A percentile compares a stretch with the other conserved stretches of the same genome.
Conservation (phyloP, 2,329 filamentous ascomycete species). For the Fusarium palustre region DNA sequence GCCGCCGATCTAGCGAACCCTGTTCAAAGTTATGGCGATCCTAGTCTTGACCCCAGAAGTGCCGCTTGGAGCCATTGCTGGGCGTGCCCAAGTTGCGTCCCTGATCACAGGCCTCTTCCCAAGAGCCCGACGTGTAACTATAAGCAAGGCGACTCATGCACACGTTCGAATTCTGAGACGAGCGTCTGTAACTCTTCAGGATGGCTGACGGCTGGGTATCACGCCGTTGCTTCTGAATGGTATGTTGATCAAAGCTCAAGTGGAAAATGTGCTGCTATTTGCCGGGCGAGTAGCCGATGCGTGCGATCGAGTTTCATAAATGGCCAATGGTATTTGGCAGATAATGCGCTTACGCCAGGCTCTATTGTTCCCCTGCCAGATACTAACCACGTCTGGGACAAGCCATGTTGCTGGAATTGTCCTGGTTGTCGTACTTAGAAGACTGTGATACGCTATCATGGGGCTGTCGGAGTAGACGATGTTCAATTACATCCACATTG, state of each 20-base stretch:
- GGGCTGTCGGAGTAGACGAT: too few relatives aligned
- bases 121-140: conserved; percentile 13
- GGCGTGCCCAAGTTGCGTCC: conserved; percentile 10
- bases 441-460: not conserved
- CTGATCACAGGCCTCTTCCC: not conserved
- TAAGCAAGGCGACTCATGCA: not conserved
- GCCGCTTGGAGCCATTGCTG: conserved; percentile 23
- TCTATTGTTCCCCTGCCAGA: not conserved
- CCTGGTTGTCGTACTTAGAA: not conserved
- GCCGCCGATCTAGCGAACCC: not conserved
- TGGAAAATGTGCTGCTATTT: not conserved
- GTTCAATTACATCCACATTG: too few relatives aligned
- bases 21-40: not conserved
- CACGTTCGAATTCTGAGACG: not conserved
- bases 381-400: not conserved
- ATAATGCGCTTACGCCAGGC: accelerated
- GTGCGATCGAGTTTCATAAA: not conserved
- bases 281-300: not conserved
- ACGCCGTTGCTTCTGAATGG: not conserved
- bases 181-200: not conserved
- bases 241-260: not conserved
- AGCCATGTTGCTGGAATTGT: not conserved
- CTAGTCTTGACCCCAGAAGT: not conserved
- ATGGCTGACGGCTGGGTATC: not conserved
- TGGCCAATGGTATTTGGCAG: not conserved